phyloP scores from a whole-genome alignment of 768 basidiomycete genomes.

The Butyriboletus loyo region DNA sequence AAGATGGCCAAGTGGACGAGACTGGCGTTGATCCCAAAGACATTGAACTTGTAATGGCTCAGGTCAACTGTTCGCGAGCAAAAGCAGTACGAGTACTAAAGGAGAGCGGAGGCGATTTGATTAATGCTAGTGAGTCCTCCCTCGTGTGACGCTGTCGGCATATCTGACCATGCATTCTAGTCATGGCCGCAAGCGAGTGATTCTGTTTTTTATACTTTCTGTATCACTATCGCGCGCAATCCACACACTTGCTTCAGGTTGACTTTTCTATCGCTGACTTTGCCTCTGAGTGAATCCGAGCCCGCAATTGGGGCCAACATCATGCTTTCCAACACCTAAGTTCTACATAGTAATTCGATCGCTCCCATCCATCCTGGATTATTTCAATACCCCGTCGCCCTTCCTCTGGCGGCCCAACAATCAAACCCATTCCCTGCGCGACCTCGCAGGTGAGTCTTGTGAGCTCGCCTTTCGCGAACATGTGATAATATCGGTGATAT shows the following conservation, averaged over 20 bases:
- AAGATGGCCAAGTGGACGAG: conserved; percentile 81
- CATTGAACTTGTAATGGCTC: conserved; percentile 88
- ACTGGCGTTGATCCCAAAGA: conserved; percentile 90
- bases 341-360: conserved; percentile 87
- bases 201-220: conserved; percentile 33
- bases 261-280: background rate
- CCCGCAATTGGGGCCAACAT: conserved; percentile 12
- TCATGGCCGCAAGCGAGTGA: conserved; percentile 93
- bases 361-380: conserved; percentile 77
- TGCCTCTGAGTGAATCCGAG: conserved; percentile 1
- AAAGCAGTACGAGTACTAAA: conserved; percentile 90
- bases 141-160: background rate
- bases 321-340: conserved; percentile 55
- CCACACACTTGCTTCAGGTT: conserved; percentile 13
- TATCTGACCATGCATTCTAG: conserved; percentile 37
- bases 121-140: conserved; percentile 85
- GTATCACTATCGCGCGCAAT: conserved; percentile 29
- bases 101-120: conserved; percentile 90
- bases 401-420: conserved; percentile 40
- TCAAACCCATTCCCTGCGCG: conserved; percentile 52
- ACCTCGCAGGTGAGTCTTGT: conserved; percentile 57
- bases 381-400: conserved; percentile 55
- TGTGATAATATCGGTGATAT: conserved; percentile 93
- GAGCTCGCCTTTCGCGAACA: conserved; percentile 86
- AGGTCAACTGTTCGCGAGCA: conserved; percentile 86